Percentiles rank a stretch among this genome's conserved stretches.
These are phyloP conservation scores for Colletotrichum scovillei DNA, from an alignment of 2,329 filamentous ascomycete species.

Conservation along the genomic window DNA sequence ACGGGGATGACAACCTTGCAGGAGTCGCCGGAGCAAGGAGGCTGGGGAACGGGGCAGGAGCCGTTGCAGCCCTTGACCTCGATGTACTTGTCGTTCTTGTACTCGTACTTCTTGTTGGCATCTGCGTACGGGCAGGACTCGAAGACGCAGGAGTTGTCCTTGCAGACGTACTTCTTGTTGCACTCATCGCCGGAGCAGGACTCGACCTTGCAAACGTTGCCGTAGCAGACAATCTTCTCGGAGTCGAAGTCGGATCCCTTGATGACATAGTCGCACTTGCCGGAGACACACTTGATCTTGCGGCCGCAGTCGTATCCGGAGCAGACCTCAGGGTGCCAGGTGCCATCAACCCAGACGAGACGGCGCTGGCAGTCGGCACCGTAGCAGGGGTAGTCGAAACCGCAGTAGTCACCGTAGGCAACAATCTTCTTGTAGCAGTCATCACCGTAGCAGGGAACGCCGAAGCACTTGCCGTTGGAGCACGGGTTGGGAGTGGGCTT, in stretches of 20 bases:
- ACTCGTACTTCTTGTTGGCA: constrained; percentile 46
- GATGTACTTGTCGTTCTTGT: constrained; percentile 45
- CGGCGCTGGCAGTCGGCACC: constrained; percentile 34
- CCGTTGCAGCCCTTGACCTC: constrained; percentile 43
- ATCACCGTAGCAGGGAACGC: constrained; percentile 36
- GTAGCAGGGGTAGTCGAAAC: constrained; percentile 44
- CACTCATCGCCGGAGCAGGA: constrained; percentile 46
- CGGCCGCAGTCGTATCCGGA: constrained; percentile 24
- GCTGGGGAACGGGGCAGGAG: constrained; percentile 43
- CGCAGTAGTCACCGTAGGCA: constrained; percentile 49
- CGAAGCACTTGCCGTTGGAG: neutral
- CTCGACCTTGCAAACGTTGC: constrained; percentile 40
- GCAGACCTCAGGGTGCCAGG: constrained; percentile 27
- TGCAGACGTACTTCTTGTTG: constrained; percentile 41
- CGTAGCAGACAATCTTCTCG: constrained; percentile 32
- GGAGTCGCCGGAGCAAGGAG: constrained; percentile 42
- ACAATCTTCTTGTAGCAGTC: constrained; percentile 44
- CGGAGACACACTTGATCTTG: constrained; percentile 29
- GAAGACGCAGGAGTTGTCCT: constrained; percentile 43
- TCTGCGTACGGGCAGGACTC: constrained; percentile 39
- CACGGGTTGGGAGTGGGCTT: constrained; percentile 5
- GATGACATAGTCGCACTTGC: constrained; percentile 14
- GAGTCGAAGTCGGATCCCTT: constrained; percentile 26
- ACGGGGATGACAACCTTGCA: constrained; percentile 39
- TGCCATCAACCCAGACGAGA: constrained; percentile 35